Percentiles rank a stretch among this genome's conserved stretches.
These are phyloP conservation scores for Pezicula radicicola DNA, from an alignment of 2,329 filamentous ascomycete species.

Conservation along the genomic window DNA sequence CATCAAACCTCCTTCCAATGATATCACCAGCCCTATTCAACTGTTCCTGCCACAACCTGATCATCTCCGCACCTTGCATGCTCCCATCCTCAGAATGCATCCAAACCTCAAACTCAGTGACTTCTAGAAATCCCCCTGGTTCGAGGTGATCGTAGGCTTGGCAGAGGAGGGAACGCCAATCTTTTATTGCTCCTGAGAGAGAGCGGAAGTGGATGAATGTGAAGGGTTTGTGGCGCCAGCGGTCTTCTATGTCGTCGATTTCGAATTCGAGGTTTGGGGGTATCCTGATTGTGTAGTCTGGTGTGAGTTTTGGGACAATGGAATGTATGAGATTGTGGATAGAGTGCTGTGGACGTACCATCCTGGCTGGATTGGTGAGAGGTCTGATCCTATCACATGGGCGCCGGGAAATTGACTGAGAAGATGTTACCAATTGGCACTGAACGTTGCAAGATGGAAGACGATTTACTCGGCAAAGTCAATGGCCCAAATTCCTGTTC, in stretches of 20 bases:
- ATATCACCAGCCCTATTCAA: constrained; percentile 26
- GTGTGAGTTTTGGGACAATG: too few species aligned
- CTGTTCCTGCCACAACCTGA: constrained; percentile 14
- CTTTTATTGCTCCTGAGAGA: constrained; percentile 32
- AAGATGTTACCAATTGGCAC: neutral
- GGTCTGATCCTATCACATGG: constrained; percentile 19
- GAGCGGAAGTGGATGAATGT: constrained; percentile 34
- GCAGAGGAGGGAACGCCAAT: constrained; percentile 21
- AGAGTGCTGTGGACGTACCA: constrained; percentile 8
- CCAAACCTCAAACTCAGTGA: constrained; percentile 20
- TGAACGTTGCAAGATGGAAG: neutral
- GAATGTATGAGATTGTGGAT: too few species aligned
- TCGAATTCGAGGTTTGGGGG: constrained; percentile 27
- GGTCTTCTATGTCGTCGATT: constrained; percentile 29
- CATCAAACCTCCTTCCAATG: constrained; percentile 27
- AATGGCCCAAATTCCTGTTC: constrained; percentile 8
- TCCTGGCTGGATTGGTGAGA: constrained; percentile 23
- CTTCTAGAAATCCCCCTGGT: constrained; percentile 23
- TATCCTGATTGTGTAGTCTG: constrained; percentile 7
- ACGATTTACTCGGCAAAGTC: neutral
- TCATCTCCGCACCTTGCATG: constrained; percentile 2
- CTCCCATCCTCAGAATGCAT: constrained; percentile 11
- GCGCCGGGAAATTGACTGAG: constrained; percentile 16
- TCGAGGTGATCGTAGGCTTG: constrained; percentile 17
- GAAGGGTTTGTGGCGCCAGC: constrained; percentile 25